These are phyloP conservation scores for Chrysoporthe austroafricana DNA, from an alignment of 2,329 filamentous ascomycete species.

Conservation along the genomic window DNA sequence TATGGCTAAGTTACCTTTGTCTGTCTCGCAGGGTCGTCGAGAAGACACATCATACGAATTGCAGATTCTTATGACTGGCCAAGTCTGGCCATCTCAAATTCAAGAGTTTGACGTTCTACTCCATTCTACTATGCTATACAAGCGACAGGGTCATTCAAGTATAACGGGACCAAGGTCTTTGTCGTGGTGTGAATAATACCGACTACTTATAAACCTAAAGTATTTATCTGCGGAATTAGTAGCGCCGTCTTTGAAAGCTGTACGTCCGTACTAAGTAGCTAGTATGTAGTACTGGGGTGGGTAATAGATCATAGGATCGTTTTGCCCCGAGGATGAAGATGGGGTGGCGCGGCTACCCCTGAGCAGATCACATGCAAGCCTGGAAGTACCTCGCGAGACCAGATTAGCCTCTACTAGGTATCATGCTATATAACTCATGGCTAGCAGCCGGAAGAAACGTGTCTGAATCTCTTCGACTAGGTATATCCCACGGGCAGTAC, in stretches of 20 bases:
- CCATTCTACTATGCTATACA: neutral
- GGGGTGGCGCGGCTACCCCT: neutral
- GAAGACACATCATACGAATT: neutral
- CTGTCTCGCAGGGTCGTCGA: neutral
- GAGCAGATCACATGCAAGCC: conserved; percentile 15
- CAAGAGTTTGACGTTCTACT: neutral
- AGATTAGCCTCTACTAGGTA: neutral
- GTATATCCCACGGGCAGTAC: neutral
- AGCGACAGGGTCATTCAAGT: neutral
- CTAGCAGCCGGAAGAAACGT: neutral
- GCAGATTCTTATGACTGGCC: neutral
- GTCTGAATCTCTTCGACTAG: neutral
- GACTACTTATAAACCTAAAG: no score
- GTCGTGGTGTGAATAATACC: neutral
- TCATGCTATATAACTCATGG: neutral
- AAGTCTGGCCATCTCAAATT: neutral
- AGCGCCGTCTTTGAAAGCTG: no score
- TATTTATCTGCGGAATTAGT: no score
- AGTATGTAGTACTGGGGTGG: no score
- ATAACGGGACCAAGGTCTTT: neutral
- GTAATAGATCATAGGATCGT: neutral
- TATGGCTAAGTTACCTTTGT: neutral
- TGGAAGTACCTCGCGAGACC: neutral
- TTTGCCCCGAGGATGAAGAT: neutral
- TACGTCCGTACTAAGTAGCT: no score